Evolutionary conservation across 805 yeast species (phyloP).

Genomic region (Gaillardinia entomophila): DNA sequence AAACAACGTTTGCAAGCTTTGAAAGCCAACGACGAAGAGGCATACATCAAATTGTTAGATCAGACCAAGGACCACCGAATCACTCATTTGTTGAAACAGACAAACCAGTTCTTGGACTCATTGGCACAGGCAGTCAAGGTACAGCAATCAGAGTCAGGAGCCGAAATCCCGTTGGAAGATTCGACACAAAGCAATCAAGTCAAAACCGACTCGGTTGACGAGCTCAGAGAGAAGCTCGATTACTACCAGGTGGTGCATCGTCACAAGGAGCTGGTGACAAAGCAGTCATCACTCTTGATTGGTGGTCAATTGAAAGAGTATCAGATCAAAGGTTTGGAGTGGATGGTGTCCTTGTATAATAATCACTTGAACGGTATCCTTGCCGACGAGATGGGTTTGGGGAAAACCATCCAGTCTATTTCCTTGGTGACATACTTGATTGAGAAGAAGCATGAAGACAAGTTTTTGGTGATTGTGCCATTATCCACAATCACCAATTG

Average conservation of each 20-base stretch:
- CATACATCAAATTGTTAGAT: slow-evolving; percentile 74
- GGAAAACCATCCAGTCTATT: slow-evolving; percentile 71
- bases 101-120: slow-evolving; percentile 71
- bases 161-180: slow-evolving; percentile 20
- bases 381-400: slow-evolving; percentile 67
- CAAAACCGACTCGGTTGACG: slow-evolving; percentile 40
- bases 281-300: slow-evolving; percentile 63
- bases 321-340: slow-evolving; percentile 58
- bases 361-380: slow-evolving; percentile 58
- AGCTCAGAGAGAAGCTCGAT: slow-evolving; percentile 60
- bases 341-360: slow-evolving; percentile 62
- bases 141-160: slow-evolving; percentile 54
- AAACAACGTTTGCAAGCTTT: slow-evolving; percentile 83
- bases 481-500: slow-evolving; percentile 80
- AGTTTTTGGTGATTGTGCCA: slow-evolving; percentile 77
- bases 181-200: slow-evolving; percentile 22
- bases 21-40: slow-evolving; percentile 85
- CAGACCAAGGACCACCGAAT: slow-evolving; percentile 86
- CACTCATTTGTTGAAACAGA: slow-evolving; percentile 75
- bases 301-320: slow-evolving; percentile 81
- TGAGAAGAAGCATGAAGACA: slow-evolving; percentile 63
- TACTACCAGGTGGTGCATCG: slow-evolving; percentile 80
- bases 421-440: slow-evolving; percentile 66
- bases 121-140: slow-evolving; percentile 73
- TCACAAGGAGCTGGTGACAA: slow-evolving; percentile 57